Percentiles rank a stretch among this genome's conserved stretches.
These are phyloP conservation scores for Pyrus communis DNA, from an alignment of 306 rosid species.

Conservation along the genomic window DNA sequence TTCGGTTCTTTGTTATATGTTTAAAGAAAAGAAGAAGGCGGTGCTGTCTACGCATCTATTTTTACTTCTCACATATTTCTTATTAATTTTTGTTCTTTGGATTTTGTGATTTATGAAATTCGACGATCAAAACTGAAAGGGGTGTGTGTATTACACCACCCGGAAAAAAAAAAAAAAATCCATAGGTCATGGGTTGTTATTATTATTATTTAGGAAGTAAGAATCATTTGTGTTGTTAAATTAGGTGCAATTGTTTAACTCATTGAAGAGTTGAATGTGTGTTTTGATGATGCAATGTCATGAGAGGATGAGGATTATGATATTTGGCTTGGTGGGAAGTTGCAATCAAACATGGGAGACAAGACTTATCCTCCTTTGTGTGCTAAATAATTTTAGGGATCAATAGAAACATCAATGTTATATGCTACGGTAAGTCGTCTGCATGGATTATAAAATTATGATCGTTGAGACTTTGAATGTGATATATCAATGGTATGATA, in stretches of 20 bases:
- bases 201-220: background rate
- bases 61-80: no score
- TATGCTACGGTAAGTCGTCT: no score
- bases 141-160: no score
- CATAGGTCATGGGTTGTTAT: background rate
- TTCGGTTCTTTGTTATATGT: background rate
- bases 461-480: background rate
- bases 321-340: background rate
- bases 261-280: background rate
- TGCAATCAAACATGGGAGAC: background rate
- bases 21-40: background rate
- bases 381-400: background rate
- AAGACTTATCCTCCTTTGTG: background rate
- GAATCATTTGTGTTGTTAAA: background rate
- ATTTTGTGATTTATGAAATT: no score
- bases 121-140: no score
- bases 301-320: background rate
- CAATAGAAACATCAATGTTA: background rate
- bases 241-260: background rate
- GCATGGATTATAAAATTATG: no score
- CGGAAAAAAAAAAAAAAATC: background rate
- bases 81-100: no score
- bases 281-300: background rate
- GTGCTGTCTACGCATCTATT: no score
- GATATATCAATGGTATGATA: no score